Evolutionary conservation across 2,329 filamentous ascomycete genomes (phyloP).

Genomic region (Huntiella bhutanensis): DNA sequence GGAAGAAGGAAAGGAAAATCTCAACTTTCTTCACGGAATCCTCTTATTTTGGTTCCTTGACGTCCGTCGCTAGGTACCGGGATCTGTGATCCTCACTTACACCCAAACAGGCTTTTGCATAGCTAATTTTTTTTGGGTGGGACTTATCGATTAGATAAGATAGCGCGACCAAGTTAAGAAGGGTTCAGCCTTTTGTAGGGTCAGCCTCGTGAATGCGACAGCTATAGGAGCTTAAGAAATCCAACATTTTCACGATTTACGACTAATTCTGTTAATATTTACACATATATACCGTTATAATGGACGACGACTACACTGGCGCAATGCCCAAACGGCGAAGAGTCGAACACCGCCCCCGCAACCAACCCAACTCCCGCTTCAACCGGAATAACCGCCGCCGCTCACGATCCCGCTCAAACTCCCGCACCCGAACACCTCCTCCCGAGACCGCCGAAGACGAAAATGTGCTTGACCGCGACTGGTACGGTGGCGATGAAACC

Average conservation of each 20-base stretch:
- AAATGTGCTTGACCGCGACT: conserved; percentile 67
- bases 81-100: too few species aligned
- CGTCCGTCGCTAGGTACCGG: too few species aligned
- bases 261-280: not conserved
- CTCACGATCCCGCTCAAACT: conserved; percentile 20
- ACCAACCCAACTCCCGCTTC: conserved; percentile 18
- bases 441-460: conserved; percentile 41
- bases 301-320: conserved; percentile 18
- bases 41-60: not conserved
- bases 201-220: not conserved
- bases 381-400: conserved; percentile 17
- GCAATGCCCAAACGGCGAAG: conserved; percentile 23
- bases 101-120: not conserved
- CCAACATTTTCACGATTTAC: not conserved
- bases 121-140: not conserved
- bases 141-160: conserved; percentile 11
- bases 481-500: conserved; percentile 77
- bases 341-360: conserved; percentile 17
- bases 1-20: conserved; percentile 1
- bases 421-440: conserved; percentile 21
- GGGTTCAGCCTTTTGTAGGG: conserved; percentile 6
- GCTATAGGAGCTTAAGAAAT: not conserved
- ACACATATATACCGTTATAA: not conserved
- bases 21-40: not conserved
- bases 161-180: not conserved